These are phyloP conservation scores for Mollisiaceae sp. DNA, from an alignment of 2,329 filamentous ascomycete species.

Conservation along the genomic window DNA sequence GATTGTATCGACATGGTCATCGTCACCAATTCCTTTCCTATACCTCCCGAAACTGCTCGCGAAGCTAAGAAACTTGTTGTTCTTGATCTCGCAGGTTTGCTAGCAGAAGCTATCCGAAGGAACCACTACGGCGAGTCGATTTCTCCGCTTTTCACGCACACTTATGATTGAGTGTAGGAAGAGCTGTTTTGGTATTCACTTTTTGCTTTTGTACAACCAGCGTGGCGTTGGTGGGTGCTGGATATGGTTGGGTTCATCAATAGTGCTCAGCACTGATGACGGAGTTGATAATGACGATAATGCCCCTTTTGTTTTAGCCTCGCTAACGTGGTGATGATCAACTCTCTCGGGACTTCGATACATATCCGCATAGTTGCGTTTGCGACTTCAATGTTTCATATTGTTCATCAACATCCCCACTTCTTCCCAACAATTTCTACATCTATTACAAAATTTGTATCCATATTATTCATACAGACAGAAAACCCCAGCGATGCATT, in stretches of 20 bases:
- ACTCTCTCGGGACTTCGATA: not conserved
- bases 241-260: conserved; percentile 19
- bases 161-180: conserved; percentile 33
- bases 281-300: conserved; percentile 26
- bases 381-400: conserved; percentile 14
- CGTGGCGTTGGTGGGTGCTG: conserved; percentile 35
- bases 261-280: conserved; percentile 31
- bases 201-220: conserved; percentile 34
- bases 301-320: conserved; percentile 11
- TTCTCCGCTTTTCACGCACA: conserved; percentile 40
- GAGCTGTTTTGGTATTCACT: conserved; percentile 52
- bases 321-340: conserved; percentile 6
- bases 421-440: too few relatives aligned
- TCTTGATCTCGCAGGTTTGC: conserved; percentile 84
- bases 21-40: conserved; percentile 97
- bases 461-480: too few relatives aligned
- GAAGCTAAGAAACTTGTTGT: conserved; percentile 83
- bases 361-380: not conserved
- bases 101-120: conserved; percentile 90
- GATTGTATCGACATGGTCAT: conserved; percentile 93
- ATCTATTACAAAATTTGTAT: too few relatives aligned
- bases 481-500: conserved; percentile 71
- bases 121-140: conserved; percentile 96
- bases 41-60: conserved; percentile 73
- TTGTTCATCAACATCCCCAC: too few relatives aligned